Evolutionary conservation across 2,329 filamentous ascomycete species (phyloP), one percentile per base, ranked within the genome.

Genomic region (Calonectria leucothoes): DNA sequence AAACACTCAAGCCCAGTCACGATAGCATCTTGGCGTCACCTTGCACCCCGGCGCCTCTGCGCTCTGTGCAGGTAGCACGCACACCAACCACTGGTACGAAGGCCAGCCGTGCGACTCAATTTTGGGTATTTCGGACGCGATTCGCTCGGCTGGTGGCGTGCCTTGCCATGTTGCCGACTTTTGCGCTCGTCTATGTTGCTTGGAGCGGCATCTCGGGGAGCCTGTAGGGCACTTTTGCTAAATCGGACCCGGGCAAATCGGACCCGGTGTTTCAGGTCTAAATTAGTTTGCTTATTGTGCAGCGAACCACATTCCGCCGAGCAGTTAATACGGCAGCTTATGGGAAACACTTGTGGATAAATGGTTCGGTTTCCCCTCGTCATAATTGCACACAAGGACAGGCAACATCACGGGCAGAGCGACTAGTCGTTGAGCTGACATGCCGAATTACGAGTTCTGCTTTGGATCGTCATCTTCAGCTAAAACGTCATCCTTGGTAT

Each of bases 91-190:
- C 55, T 35, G 6, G 35, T 61, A 20, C 55, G 33, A 61, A 35
- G 55, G 55, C n/a, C 23, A 35, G 23, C 49, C 31, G 66, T 51
- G 57, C 37, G n/a, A 65, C 49, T 51, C 42, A 66, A 29, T 15
- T 29, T 31, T 27, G 49, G 23, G 37, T 4, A 37, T 33, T 27
- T 33, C 23, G 35, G 42, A 37, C 31, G 66, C 39, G 31, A 72
- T 72, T 72, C 66, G 70, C 64, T 72, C 70, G 70, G 70, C 39
- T 68, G 31, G 49, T 51, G 37, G 59, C 66, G 59, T 25, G 25
- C 15, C 20, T 69, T 55, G 70, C 57, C 31, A 66, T 35, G 48
- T 66, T 65, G 57, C 29, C 57, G 55, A 64, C n/a, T 48, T 59
- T 42, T 25, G 70, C 63, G 37, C 31, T 49, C 59, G 55, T 33